Evolutionary conservation across 2,329 filamentous ascomycete species (phyloP), one percentile per base, ranked within the genome.

Genomic region (Hymenoscyphus fraxineus): DNA sequence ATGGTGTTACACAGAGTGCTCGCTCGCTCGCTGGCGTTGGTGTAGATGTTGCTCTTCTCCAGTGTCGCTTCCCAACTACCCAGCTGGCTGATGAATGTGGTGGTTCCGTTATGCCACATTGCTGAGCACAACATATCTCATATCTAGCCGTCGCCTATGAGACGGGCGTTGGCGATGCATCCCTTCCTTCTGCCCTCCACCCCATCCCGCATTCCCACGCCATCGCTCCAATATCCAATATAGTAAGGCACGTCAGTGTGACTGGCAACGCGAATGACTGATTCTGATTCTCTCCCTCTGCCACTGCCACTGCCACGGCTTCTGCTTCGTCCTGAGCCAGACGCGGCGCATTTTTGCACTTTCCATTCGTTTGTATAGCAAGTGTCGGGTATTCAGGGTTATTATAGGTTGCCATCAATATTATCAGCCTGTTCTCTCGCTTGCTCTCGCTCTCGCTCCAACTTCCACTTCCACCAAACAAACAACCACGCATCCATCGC

Each of bases 71-170:
- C n/a, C 41, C 39, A 47, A 41, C 59, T 22, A 60, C 44, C 59
- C 27, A 58, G 22, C 32, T 32, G 55, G 59, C 58, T 40, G 38
- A 58, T 39, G 64, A 55, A 60, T 57, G n/a, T 57, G 63, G 61
- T 57, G 61, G 59, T 61, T 35, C 35, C 58, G 16, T 57, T 41
- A 27, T 27, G 19, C 44, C 44, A 47, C 44, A 47, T 47, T 19
- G n/a, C 47, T 27, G 47, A 54, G 22, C 47, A 54, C 47, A 54
- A 54, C 47, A 54, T 54, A 58, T 58, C 60, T 59, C 47, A 54
- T 54, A 58, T 58, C 60, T 59, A 58, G 60, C 60, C 63, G 63
- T 67, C 67, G 58, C 65, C 65, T 62, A 65, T 65, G 67, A 66
- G 65, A 68, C 63, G 57, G 54, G 22, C n/a, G 15, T 19, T 39